Conservation (phyloP, 306 rosid genomes). For the Arachis stenosperma region DNA sequence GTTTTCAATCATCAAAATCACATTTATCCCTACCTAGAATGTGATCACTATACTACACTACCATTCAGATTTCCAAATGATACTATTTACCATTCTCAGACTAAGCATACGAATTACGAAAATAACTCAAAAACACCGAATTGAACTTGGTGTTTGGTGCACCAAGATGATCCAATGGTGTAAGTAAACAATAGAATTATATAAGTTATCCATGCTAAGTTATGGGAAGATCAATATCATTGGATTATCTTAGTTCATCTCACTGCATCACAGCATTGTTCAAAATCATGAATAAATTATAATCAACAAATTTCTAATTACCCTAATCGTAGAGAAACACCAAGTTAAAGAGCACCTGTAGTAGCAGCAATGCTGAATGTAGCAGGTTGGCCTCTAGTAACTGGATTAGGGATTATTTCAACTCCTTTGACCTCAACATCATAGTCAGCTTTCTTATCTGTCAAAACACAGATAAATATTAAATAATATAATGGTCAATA, state of each 20-base stretch:
- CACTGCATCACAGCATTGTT: no score
- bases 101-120: not conserved
- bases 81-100: conserved; percentile 4
- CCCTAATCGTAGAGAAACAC: not conserved
- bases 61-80: conserved; percentile 20
- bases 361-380: conserved; percentile 77
- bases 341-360: conserved; percentile 53
- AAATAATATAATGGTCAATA: not conserved
- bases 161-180: no score
- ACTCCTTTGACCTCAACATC: conserved; percentile 70
- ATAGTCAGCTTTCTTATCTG: conserved; percentile 71
- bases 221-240: no score
- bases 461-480: conserved; percentile 10
- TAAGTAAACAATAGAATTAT: no score
- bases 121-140: no score
- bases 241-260: no score
- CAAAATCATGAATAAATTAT: no score
- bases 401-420: conserved; percentile 73
- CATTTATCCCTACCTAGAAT: not conserved
- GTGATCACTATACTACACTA: not conserved
- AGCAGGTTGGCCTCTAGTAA: conserved; percentile 76
- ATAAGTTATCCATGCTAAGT: no score
- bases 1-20: conserved; percentile 15
- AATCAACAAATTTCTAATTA: no score
- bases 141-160: no score